These are phyloP conservation scores for Linanthus parryae DNA, from an alignment of 148 eudicot genomes.

Conservation along the genomic window DNA sequence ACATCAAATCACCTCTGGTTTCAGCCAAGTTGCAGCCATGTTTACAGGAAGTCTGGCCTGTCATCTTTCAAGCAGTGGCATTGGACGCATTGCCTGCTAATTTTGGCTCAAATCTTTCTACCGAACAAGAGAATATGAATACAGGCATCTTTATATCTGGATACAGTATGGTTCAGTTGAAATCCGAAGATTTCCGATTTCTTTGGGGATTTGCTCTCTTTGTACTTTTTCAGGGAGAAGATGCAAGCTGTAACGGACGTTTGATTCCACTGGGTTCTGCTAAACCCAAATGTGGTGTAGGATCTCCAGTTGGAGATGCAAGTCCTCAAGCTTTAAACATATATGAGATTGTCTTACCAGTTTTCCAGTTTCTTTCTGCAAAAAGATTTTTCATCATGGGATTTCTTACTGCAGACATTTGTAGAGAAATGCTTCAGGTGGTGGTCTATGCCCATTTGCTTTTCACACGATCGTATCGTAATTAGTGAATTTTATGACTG, in stretches of 20 bases:
- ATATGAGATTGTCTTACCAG: slow-evolving; percentile 64
- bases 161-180: slow-evolving; percentile 81
- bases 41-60: slow-evolving; percentile 91
- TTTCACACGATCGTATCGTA: no score
- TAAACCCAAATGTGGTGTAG: slow-evolving; percentile 41
- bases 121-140: slow-evolving; percentile 24
- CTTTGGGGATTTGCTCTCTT: slow-evolving; percentile 81
- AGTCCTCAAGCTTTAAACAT: slow-evolving; percentile 35
- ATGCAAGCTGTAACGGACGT: slow-evolving; percentile 32
- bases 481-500: no score
- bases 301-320: slow-evolving; percentile 40
- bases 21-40: slow-evolving; percentile 64
- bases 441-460: slow-evolving; percentile 12
- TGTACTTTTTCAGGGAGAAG: slow-evolving; percentile 79
- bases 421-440: slow-evolving; percentile 88
- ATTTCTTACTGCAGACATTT: slow-evolving; percentile 60
- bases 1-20: slow-evolving; percentile 78
- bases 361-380: slow-evolving; percentile 64
- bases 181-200: slow-evolving; percentile 66
- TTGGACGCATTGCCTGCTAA: slow-evolving; percentile 81
- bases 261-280: slow-evolving; percentile 38
- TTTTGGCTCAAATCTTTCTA: slow-evolving; percentile 29
- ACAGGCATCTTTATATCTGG: slow-evolving; percentile 69
- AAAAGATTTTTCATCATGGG: slow-evolving; percentile 57
- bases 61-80: slow-evolving; percentile 83